phyloP scores from a whole-genome alignment of 208 protist species.

The Acanthamoeba royreba region DNA sequence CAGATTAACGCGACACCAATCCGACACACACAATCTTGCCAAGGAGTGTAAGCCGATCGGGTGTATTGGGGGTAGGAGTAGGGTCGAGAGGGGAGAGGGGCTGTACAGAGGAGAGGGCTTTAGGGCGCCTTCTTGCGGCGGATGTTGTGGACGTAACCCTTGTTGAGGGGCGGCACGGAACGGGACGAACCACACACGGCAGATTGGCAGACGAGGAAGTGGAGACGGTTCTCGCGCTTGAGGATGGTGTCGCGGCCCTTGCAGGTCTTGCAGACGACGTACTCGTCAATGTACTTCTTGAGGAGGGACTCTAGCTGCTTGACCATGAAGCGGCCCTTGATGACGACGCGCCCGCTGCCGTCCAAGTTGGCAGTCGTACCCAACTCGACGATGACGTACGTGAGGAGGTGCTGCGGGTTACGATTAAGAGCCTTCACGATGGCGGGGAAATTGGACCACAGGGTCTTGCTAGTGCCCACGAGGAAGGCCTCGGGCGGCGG shows the following conservation, averaged over 20 bases:
- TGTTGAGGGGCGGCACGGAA: slow-evolving; percentile 39
- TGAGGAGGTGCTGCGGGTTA: slow-evolving; percentile 73
- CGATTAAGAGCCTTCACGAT: slow-evolving; percentile 66
- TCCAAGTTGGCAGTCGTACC: slow-evolving; percentile 78
- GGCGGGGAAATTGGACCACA: slow-evolving; percentile 75
- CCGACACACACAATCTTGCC: no score
- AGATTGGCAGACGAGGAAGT: slow-evolving; percentile 24
- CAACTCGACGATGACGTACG: slow-evolving; percentile 78
- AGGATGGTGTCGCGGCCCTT: slow-evolving; percentile 73
- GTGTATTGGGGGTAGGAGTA: no score
- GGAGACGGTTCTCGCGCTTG: slow-evolving; percentile 58
- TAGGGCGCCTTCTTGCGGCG: slow-evolving; percentile 29
- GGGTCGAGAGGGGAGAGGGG: not conserved
- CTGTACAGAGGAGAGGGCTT: not conserved
- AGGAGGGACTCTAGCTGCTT: slow-evolving; percentile 82
- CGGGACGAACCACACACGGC: not conserved
- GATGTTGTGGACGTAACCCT: slow-evolving; percentile 47
- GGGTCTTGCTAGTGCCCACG: slow-evolving; percentile 72
- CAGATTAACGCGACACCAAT: no score
- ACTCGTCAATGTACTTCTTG: slow-evolving; percentile 80
- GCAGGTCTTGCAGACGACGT: slow-evolving; percentile 81
- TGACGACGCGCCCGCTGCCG: slow-evolving; percentile 78
- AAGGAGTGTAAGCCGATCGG: no score
- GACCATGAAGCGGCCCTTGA: slow-evolving; percentile 76
- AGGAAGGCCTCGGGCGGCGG: slow-evolving; percentile 66